Percentiles rank a stretch among this genome's conserved stretches.
Conservation (phyloP, 177 flowering plant genomes). For the Vitis hybrid region DNA sequence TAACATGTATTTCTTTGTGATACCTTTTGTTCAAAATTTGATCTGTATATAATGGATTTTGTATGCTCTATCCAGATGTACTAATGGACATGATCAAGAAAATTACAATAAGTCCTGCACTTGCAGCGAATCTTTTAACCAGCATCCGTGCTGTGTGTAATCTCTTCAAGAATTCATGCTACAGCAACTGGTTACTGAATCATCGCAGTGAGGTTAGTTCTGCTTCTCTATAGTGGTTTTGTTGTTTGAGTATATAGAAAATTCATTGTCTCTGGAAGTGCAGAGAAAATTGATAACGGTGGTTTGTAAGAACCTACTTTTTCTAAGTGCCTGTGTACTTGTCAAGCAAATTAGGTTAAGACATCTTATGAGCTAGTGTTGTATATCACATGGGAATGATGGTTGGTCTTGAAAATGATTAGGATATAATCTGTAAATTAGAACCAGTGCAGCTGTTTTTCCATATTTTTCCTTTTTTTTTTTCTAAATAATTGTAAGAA, state of each 20-base stretch:
- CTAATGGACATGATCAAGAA: slow-evolving; percentile 63
- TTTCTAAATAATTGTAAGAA: too few relatives aligned
- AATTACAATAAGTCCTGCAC: slow-evolving; percentile 51
- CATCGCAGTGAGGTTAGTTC: slow-evolving; percentile 72
- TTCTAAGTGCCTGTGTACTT: too few relatives aligned
- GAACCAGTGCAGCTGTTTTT: too few relatives aligned
- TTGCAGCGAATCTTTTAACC: slow-evolving; percentile 77
- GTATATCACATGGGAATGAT: too few relatives aligned
- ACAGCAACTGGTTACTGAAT: slow-evolving; percentile 61
- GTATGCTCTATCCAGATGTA: slow-evolving; percentile 43
- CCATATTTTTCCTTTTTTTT: too few relatives aligned
- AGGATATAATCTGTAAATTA: too few relatives aligned
- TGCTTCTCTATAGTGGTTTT: neutral
- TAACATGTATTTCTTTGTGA: neutral
- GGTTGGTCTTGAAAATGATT: too few relatives aligned
- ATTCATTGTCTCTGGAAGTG: neutral
- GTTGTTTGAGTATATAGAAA: neutral
- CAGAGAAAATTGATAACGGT: too few relatives aligned
- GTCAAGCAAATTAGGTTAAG: too few relatives aligned
- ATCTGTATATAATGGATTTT: neutral
- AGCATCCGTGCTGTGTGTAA: slow-evolving; percentile 68
- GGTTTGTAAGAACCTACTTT: too few relatives aligned
- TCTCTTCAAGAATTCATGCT: slow-evolving; percentile 71
- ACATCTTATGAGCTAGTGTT: too few relatives aligned
- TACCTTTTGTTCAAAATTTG: neutral